Conservation (phyloP, 768 basidiomycete species). For the Calocybe indica region DNA sequence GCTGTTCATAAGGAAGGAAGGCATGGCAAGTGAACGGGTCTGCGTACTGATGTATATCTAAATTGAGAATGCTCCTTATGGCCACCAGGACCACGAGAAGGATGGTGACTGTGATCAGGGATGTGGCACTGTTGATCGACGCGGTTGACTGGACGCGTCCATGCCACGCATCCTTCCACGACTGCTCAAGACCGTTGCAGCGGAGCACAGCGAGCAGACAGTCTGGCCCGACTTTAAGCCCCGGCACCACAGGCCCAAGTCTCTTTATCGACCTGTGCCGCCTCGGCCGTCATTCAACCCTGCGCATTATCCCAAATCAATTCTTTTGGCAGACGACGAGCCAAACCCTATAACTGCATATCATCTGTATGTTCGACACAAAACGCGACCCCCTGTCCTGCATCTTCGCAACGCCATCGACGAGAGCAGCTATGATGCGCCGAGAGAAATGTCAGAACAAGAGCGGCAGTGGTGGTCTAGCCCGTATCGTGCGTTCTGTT, state of each 20-base stretch:
- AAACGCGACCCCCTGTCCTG: constrained; percentile 47
- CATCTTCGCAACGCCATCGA: constrained; percentile 21
- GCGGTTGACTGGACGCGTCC: not conserved
- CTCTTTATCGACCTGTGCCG: constrained; percentile 27
- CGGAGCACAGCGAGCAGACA: constrained; percentile 8
- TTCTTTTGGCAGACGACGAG: constrained; percentile 43
- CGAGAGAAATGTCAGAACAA: constrained; percentile 53
- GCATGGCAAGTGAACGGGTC: too few relatives aligned
- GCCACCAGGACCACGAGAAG: too few relatives aligned
- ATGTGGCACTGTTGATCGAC: too few relatives aligned
- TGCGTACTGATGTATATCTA: too few relatives aligned
- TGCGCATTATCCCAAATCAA: constrained; percentile 42
- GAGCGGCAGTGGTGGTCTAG: constrained; percentile 69
- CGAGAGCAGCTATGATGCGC: constrained; percentile 24
- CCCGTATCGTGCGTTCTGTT: constrained; percentile 58
- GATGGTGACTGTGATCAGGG: too few relatives aligned
- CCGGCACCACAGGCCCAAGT: constrained; percentile 17
- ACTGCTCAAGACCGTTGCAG: constrained; percentile 37
- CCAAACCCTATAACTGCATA: constrained; percentile 51
- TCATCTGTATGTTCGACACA: constrained; percentile 46
- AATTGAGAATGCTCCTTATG: too few relatives aligned
- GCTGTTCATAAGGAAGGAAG: constrained; percentile 18
- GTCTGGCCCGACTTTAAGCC: constrained; percentile 20
- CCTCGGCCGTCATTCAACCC: constrained; percentile 39
- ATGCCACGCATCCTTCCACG: constrained; percentile 76